Evolutionary conservation across 2,329 filamentous ascomycete species (phyloP), one percentile per base, ranked within the genome.

Genomic region (Tolypocladium ophioglossoides): DNA sequence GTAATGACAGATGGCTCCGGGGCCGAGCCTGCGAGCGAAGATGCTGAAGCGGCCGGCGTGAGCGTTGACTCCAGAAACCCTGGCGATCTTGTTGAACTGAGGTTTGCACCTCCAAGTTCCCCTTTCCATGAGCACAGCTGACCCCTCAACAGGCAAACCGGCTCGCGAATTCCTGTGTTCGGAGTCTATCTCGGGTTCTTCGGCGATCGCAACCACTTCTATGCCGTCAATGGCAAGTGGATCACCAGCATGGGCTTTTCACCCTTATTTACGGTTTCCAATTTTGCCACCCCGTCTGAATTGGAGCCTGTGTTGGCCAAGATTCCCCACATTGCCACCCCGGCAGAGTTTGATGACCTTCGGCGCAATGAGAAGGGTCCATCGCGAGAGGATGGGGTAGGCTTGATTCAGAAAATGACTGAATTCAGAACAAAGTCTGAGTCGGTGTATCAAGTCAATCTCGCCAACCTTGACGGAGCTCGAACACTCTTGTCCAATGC

Each of bases 121-220:
- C 14, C 12, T 2, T 27, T 20, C 20, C 18, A 6, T 50, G 8
- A 38, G 24, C 14, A 5, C 11, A 8, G 24, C 39, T 54, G 34
- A 54, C 24, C 12, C 10, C 9, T 9, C 7, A 12, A 10, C 38
- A 66, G 64, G 41, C 64, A 65, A 34, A 59, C 66, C 10, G 65
- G 68, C n/a, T 73, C 72, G 12, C 69, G 76, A 30, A 66, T 74
- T 22, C 74, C 76, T 5, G 57, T 79, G 18, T 68, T 83, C 47
- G 80, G 73, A 14, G 63, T 84, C 47, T 80, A 77, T 58, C 68
- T 84, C 9, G 79, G 79, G 16, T 73, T 68, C 52, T 72, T 78
- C 58, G 72, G 76, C 40, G 73, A 73, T 20, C 68, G 74, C 44
- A 70, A 80, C 58, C 78, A 82, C 62, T 81, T 77, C 62, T 82